phyloP scores from a whole-genome alignment of 2,329 filamentous ascomycete species.

The Curvularia sp. region DNA sequence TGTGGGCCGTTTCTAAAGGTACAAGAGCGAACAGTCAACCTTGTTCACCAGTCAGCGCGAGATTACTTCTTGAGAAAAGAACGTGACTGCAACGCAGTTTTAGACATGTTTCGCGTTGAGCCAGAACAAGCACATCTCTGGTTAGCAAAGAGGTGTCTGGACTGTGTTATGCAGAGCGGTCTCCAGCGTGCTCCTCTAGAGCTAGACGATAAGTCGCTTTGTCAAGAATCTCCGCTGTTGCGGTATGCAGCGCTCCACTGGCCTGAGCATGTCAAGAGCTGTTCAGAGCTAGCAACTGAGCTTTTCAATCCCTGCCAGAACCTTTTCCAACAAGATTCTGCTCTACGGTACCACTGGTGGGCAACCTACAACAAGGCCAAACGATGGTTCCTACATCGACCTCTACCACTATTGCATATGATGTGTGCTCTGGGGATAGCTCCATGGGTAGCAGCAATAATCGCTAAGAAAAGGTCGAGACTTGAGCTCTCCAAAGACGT shows the following conservation, averaged over 20 bases:
- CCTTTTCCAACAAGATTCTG: neutral
- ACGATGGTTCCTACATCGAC: too few species aligned
- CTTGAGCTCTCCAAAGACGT: too few species aligned
- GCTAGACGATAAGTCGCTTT: too few species aligned
- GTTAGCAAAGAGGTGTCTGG: neutral
- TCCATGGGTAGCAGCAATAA: neutral
- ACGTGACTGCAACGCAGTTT: slow-evolving; percentile 1
- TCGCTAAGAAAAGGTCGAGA: neutral
- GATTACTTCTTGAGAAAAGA: slow-evolving; percentile 36
- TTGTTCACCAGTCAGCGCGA: slow-evolving; percentile 43
- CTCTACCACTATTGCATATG: neutral
- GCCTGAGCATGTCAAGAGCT: slow-evolving; percentile 7
- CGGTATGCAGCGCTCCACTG: neutral
- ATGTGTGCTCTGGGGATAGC: neutral
- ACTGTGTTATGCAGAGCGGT: neutral
- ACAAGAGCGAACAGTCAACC: slow-evolving; percentile 30
- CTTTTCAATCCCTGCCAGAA: neutral
- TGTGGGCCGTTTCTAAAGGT: slow-evolving; percentile 32
- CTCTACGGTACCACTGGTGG: neutral
- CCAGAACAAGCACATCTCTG: neutral
- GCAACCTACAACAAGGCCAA: neutral
- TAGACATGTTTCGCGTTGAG: slow-evolving; percentile 14
- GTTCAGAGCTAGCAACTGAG: neutral
- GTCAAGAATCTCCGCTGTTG: neutral
- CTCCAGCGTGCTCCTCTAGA: neutral